Base-by-base conservation (phyloP, 2,329 filamentous ascomycete species). In the Colletotrichum lupini region DNA sequence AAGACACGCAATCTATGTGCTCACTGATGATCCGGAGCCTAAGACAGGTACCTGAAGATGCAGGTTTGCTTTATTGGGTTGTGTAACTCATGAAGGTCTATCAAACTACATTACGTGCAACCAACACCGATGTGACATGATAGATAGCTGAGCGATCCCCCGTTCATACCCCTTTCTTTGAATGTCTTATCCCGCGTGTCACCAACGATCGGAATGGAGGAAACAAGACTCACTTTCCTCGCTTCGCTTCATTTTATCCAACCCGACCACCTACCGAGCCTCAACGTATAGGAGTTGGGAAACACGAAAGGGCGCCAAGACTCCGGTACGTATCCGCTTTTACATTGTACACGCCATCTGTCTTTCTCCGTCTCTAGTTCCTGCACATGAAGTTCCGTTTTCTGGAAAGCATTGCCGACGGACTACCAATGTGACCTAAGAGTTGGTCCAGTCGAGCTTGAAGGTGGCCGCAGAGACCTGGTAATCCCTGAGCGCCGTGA, bases 381-480 rank as follows among this genome's bases (percentile, higher is more conserved):
- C 56, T 24, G 56, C 16, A 46, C 37, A 22, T 35, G 14, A 64
- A 32, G 24, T 22, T 28, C 26, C 37, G 14, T 32, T 58, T 35
- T 24, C 24, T 24, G 16, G 6, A 9, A 19, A 16, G 12, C 14
- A 7, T 14, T 35, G 35, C 52, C 52, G 16, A 6, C 35, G 2
- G 2, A 37, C 35, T 16, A 7, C 37, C 14, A 6, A 16, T 19
- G 0, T 35, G 32, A 73, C 46, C 63, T 57, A 75, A 22, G 74
- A 73, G 76, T 88, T 89, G 4, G 89, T 92, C 97, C 97, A 99
- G 72, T 95, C 87, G 82, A 98, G 84, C 78, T 95, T 92, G 81
- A 94, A 94, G 64, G 94, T 89, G 11, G 92, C 93, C 76, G 92
- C 87, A 0, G 93, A 93, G 58, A 92, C 89, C 83, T 91, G 90